Conservation (phyloP, 192 early-diverging fungal genomes). For the Thamnidium elegans region DNA sequence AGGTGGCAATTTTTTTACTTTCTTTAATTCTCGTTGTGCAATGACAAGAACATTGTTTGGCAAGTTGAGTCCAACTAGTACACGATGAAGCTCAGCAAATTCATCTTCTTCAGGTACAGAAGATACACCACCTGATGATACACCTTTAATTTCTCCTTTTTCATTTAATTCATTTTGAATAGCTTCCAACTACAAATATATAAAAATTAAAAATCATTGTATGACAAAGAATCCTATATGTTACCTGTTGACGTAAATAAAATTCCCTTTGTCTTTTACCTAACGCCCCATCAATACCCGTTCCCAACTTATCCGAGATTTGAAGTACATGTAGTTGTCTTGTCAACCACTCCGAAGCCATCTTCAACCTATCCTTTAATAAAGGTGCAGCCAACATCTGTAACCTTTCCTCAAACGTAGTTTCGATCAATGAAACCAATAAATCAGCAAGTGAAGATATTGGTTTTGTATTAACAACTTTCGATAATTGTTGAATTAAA, state of each 20-base stretch:
- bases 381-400: constrained; percentile 57
- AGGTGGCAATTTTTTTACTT: constrained; percentile 68
- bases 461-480: constrained; percentile 57
- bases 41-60: constrained; percentile 59
- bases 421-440: constrained; percentile 69
- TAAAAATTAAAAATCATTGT: background rate
- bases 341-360: constrained; percentile 58
- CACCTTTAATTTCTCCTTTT: constrained; percentile 42
- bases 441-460: constrained; percentile 64
- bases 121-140: constrained; percentile 27
- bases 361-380: constrained; percentile 54
- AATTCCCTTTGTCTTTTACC: constrained; percentile 80
- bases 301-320: constrained; percentile 72
- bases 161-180: constrained; percentile 80
- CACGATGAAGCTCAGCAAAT: constrained; percentile 52
- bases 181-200: constrained; percentile 57
- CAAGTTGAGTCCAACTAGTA: constrained; percentile 55
- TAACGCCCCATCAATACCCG: constrained; percentile 69
- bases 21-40: constrained; percentile 62
- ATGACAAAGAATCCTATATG: background rate
- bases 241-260: constrained; percentile 73
- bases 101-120: constrained; percentile 46
- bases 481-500: constrained; percentile 58
- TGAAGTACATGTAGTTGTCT: constrained; percentile 62
- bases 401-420: constrained; percentile 67